A percentile compares a stretch with the other conserved stretches of the same genome.
phyloP scores from a whole-genome alignment of 164 flowering plant genomes.

The Macadamia integrifolia region DNA sequence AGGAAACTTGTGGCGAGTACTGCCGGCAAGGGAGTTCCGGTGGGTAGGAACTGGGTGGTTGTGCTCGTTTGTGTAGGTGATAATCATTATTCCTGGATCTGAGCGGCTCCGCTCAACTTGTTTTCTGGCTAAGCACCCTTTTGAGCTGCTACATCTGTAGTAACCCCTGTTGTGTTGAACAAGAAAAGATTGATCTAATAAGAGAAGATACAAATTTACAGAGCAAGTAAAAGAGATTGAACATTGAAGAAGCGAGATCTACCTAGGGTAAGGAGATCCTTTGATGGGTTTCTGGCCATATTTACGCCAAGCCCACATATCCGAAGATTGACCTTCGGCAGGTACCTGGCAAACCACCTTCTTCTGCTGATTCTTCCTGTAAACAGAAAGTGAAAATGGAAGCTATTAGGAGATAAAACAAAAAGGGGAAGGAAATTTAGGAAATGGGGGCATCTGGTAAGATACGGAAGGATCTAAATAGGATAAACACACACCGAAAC shows the following conservation, averaged over 20 bases:
- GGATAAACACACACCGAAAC: not conserved
- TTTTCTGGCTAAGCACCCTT: slow-evolving; percentile 92
- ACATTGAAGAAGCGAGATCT: not conserved
- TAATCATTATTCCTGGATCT: slow-evolving; percentile 83
- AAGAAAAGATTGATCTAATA: not conserved
- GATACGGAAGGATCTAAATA: not conserved
- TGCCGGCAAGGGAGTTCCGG: slow-evolving; percentile 93
- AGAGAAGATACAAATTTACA: not conserved
- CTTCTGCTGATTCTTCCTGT: slow-evolving; percentile 76
- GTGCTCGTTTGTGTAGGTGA: slow-evolving; percentile 92
- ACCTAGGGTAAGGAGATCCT: slow-evolving; percentile 98
- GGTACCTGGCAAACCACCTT: slow-evolving; percentile 74
- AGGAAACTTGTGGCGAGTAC: slow-evolving; percentile 61
- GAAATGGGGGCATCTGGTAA: slow-evolving; percentile 4
- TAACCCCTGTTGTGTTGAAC: slow-evolving; percentile 59
- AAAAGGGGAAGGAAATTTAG: not conserved
- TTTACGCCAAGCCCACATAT: slow-evolving; percentile 95
- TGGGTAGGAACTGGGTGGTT: slow-evolving; percentile 95
- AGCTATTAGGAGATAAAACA: slow-evolving; percentile 3
- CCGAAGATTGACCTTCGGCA: slow-evolving; percentile 75
- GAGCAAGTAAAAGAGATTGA: not conserved
- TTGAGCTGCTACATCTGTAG: slow-evolving; percentile 94
- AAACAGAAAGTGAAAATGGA: too few species aligned
- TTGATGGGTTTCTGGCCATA: slow-evolving; percentile 98
- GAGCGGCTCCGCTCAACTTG: slow-evolving; percentile 91